These are phyloP conservation scores for Hyparrhenia diplandra DNA, from an alignment of 176 grass and related monocot genomes.

Conservation along the genomic window DNA sequence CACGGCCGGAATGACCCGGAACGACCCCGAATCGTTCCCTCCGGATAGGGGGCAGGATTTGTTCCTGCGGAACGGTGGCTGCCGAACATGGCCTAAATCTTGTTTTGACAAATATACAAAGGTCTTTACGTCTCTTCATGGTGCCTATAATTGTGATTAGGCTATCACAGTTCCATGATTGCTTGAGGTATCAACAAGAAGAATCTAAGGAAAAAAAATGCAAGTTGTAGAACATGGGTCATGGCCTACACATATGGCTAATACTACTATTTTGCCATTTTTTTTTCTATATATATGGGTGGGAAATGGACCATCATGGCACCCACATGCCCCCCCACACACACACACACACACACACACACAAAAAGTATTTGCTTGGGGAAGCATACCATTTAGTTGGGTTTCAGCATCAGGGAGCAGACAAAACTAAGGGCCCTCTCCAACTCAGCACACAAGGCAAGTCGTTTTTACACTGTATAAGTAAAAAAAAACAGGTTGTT, in stretches of 20 bases:
- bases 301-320: slow-evolving; percentile 21
- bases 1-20: too few species aligned
- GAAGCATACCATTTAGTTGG: slow-evolving; percentile 35
- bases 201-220: neutral
- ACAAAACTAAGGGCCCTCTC: slow-evolving; percentile 4
- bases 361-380: slow-evolving; percentile 14
- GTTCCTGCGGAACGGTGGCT: too few species aligned
- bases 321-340: slow-evolving; percentile 17
- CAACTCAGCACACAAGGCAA: neutral
- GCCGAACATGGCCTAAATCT: too few species aligned
- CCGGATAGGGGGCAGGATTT: too few species aligned
- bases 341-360: too few species aligned
- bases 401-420: slow-evolving; percentile 18
- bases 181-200: neutral
- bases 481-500: neutral
- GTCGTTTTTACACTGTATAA: neutral
- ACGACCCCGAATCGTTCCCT: too few species aligned
- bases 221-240: slow-evolving; percentile 28
- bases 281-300: neutral
- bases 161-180: neutral
- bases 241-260: neutral
- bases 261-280: neutral
- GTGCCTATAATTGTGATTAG: neutral
- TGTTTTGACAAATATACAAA: neutral
- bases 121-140: neutral